Evolutionary conservation across 2,329 filamentous ascomycete species (phyloP), one percentile per base, ranked within the genome.

Genomic region (Ambrosiella xylebori): DNA sequence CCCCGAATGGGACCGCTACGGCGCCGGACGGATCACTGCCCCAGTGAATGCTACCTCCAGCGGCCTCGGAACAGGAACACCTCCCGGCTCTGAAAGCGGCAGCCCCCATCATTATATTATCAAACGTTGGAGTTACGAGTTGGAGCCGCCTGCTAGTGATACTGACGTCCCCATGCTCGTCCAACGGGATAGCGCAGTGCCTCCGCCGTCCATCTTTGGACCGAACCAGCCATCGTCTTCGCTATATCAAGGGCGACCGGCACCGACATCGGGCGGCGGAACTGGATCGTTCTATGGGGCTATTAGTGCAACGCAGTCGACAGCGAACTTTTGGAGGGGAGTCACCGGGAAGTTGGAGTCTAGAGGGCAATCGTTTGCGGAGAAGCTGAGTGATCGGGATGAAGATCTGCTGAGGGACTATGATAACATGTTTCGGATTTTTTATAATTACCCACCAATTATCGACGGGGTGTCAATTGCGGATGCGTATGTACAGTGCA

Each of bases 341-440:
- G 27, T 19, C 17, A 53, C 35, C 15, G 35, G 52, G 15, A 8
- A n/a, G 40, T 35, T 19, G 6, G 8, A 12, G n/a, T 19, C 55
- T 73, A 62, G 77, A 61, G 75, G 70, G 61, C 70, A 54, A 9
- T 19, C 52, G 11, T 66, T 60, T 19, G 44, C 66, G 3, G 67
- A 69, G 2, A 70, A 76, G 27, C 70, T 78, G 13, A 78, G 76
- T 12, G 77, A 79, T 59, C 76, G 80, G 52, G 80, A 88, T 57
- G 74, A 87, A 65, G 87, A 94, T 63, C 78, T 89, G 19, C 76
- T 96, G 52, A 86, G 88, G 64, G 88, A 96, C 71, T 96, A 97
- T 70, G 89, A 95, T 68, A 96, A 96, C 68, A 77, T 97, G 19
- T 94, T 97, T 68, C 86, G 90, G 65, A 85, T 93, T 62, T 95